Evolutionary conservation across 805 yeast species (phyloP), one percentile per base, ranked within the genome.

Genomic region (Metschnikowia gelsemii): DNA sequence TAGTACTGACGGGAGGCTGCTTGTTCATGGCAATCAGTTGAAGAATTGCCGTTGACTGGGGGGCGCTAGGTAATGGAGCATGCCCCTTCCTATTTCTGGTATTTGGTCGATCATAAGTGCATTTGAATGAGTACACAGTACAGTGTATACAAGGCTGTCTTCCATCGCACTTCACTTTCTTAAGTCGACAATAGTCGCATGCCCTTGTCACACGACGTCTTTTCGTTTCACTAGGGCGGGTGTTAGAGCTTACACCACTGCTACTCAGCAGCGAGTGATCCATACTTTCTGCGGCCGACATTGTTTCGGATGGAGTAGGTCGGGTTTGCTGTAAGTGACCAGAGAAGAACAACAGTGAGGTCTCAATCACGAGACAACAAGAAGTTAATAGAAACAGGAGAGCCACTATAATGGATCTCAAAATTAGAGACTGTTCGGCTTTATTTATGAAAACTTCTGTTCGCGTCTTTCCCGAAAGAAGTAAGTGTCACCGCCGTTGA

Each of bases 31-130:
- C 51, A 7, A 43, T 42, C 49, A 34, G 52, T 44, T 37, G 55
- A 28, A 39, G 48, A 45, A 33, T 50, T 35, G 40, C 54, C 28
- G 35, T 54, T 37, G 45, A 50, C 41, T 44, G 54, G 29, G 36
- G 64, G 38, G 37, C 49, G 39, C 35, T 44, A 13, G 51, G 49
- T 13, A 37, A 32, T 5, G 51, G 54, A 3, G 40, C 36, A 18
- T 31, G 35, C n/a, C 49, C 40, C 44, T 63, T 65, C 53, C 66
- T 78, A 55, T 76, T 78, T 36, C 86, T 63, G 41, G 73, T 66
- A 38, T 83, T 73, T 8, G 95, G 91, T 55, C 86, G 87, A 56
- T 84, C 86, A 59, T 88, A 88, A 0, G 95, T 79, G 63, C 96
- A 88, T 43, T 79, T 84, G 61, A 84, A 86, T 16, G 87, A 79